phyloP scores from a whole-genome alignment of 2,329 filamentous ascomycete genomes.

The Beauveria scarabaeidicola region DNA sequence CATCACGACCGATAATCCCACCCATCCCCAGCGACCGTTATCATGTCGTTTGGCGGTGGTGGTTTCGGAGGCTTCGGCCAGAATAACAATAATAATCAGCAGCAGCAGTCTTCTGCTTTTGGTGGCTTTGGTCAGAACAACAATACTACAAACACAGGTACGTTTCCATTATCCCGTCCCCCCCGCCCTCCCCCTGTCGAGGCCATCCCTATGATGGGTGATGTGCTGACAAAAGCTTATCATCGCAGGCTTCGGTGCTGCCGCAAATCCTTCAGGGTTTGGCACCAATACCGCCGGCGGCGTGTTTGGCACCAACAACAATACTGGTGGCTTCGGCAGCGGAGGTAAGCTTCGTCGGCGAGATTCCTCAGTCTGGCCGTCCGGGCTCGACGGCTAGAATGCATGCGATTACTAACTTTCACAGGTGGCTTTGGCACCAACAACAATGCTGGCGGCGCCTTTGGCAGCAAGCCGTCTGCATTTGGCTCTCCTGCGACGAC shows the following conservation, averaged over 20 bases:
- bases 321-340: slow-evolving; percentile 28
- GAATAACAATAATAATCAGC: slow-evolving; percentile 40
- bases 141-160: slow-evolving; percentile 41
- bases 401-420: slow-evolving; percentile 11
- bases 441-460: slow-evolving; percentile 19
- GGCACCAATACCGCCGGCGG: slow-evolving; percentile 13
- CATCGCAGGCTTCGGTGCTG: slow-evolving; percentile 25
- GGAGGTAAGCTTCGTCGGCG: slow-evolving; percentile 21
- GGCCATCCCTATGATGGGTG: slow-evolving; percentile 13
- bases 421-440: slow-evolving; percentile 29
- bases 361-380: neutral
- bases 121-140: slow-evolving; percentile 46
- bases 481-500: slow-evolving; percentile 39
- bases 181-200: slow-evolving; percentile 12
- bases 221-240: slow-evolving; percentile 16
- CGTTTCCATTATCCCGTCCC: slow-evolving; percentile 22
- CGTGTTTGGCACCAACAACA: slow-evolving; percentile 34
- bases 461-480: slow-evolving; percentile 37
- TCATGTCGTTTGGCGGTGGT: slow-evolving; percentile 48
- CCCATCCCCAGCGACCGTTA: slow-evolving; percentile 15
- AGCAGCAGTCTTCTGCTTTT: slow-evolving; percentile 38
- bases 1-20: neutral
- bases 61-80: slow-evolving; percentile 52
- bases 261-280: slow-evolving; percentile 6
- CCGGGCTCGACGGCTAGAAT: slow-evolving; percentile 5